These are phyloP conservation scores for Colletotrichum sp. DNA, from an alignment of 2,329 filamentous ascomycete species.

Conservation along the genomic window DNA sequence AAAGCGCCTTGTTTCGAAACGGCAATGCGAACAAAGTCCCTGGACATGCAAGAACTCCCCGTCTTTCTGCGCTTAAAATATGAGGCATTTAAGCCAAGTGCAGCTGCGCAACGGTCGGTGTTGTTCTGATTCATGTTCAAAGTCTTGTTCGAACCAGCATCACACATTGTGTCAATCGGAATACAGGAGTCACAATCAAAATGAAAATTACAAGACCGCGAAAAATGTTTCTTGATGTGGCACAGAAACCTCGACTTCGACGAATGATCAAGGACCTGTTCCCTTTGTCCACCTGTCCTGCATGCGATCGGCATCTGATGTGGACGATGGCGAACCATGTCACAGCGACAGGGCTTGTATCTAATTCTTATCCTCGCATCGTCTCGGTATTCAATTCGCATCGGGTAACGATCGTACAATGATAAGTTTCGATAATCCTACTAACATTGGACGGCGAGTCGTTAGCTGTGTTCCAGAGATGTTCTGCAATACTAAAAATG, in stretches of 20 bases:
- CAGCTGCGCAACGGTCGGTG: background rate
- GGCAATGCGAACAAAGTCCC: background rate
- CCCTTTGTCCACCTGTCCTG: accelerated
- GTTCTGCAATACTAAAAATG: background rate
- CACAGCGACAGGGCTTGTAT: background rate
- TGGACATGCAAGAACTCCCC: background rate
- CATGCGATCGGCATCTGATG: background rate
- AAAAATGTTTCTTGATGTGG: accelerated
- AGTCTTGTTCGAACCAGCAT: background rate
- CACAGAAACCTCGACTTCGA: background rate
- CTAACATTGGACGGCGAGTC: background rate
- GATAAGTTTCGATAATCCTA: background rate
- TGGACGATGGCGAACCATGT: background rate
- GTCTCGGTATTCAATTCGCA: background rate
- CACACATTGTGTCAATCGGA: accelerated
- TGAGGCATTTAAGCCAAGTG: background rate
- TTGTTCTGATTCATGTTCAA: background rate
- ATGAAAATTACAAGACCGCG: background rate
- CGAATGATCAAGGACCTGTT: background rate
- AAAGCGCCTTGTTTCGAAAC: background rate
- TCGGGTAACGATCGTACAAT: background rate
- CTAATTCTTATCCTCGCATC: background rate
- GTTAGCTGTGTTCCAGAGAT: background rate
- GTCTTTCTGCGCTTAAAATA: background rate
- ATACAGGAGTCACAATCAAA: accelerated